A percentile compares a stretch with the other conserved stretches of the same genome.
phyloP scores from a whole-genome alignment of 257 asterid species.

The Galeopsis tetrahit region DNA sequence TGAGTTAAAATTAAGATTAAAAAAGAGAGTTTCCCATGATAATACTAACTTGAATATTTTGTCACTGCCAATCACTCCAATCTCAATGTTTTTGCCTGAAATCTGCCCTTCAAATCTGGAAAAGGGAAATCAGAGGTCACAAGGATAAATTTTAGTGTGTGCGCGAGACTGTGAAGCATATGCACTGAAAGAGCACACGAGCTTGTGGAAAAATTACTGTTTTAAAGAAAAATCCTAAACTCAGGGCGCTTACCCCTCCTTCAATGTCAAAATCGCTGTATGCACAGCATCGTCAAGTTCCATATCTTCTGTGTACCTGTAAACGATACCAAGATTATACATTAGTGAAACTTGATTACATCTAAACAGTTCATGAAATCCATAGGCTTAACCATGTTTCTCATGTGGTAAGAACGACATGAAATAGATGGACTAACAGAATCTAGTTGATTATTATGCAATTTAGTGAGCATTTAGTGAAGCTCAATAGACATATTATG shows the following conservation, averaged over 20 bases:
- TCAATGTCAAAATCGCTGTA: slow-evolving; percentile 95
- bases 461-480: not conserved
- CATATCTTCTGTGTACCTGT: slow-evolving; percentile 96
- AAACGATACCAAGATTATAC: slow-evolving; percentile 2
- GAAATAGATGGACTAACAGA: slow-evolving; percentile 10
- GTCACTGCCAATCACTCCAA: slow-evolving; percentile 93
- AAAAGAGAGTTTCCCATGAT: not conserved
- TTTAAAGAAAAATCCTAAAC: not conserved
- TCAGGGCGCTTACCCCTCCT: slow-evolving; percentile 80
- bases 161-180: no score
- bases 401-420: not conserved
- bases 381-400: slow-evolving; percentile 11
- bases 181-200: no score
- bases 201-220: no score
- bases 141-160: not conserved
- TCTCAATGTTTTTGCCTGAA: slow-evolving; percentile 94
- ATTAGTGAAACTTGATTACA: not conserved
- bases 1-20: not conserved
- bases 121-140: not conserved
- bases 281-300: slow-evolving; percentile 99
- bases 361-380: not conserved
- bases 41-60: slow-evolving; percentile 63
- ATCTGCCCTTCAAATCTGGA: slow-evolving; percentile 97
- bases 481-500: not conserved
- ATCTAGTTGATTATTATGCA: slow-evolving; percentile 6